Evolutionary conservation across 2,329 filamentous ascomycete genomes (phyloP), one percentile per base, ranked within the genome.

Genomic region (Calonectria ilicicola): DNA sequence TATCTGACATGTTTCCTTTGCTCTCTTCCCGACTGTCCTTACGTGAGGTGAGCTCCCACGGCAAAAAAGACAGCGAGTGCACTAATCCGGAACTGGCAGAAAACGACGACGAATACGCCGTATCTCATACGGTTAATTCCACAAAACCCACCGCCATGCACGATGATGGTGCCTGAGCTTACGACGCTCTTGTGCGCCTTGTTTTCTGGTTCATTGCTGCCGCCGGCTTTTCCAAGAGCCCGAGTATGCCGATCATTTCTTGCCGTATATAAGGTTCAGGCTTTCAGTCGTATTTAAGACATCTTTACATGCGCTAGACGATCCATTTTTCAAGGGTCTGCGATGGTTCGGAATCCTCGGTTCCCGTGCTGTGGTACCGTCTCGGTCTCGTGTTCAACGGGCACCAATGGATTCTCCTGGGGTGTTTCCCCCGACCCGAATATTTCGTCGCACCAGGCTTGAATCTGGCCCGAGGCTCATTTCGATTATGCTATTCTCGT

Each of bases 51-150:
- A 60, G 62, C 68, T 42, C 23, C 19, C 46, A 38, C 21, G 47
- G 32, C 35, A 66, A 70, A 47, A 62, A 70, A 60, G 53, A 60
- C 64, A 63, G 69, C 69, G 46, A 72, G 40, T 6, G 35, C 65
- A 72, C 69, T 72, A 72, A 64, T 56, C 69, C 69, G 53, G 65
- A 67, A 65, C 58, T 65, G 69, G 69, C 40, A 35, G 69, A 51
- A 21, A 58, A 38, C 51, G 47, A 72, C 58, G 60, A 67, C 65
- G 58, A 72, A 67, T 67, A 72, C 69, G 49, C 58, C 65, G 66
- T 63, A 67, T 67, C 38, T 44, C 51, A 44, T 51, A 42, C 42
- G 27, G 53, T 60, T 62, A 51, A 51, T 66, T 66, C 51, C 51
- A 47, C 35, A 49, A 53, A 42, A 58, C 40, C 27, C 47, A 56